Evolutionary conservation across 2,329 filamentous ascomycete genomes (phyloP).

Genomic region (Diplodia seriata): DNA sequence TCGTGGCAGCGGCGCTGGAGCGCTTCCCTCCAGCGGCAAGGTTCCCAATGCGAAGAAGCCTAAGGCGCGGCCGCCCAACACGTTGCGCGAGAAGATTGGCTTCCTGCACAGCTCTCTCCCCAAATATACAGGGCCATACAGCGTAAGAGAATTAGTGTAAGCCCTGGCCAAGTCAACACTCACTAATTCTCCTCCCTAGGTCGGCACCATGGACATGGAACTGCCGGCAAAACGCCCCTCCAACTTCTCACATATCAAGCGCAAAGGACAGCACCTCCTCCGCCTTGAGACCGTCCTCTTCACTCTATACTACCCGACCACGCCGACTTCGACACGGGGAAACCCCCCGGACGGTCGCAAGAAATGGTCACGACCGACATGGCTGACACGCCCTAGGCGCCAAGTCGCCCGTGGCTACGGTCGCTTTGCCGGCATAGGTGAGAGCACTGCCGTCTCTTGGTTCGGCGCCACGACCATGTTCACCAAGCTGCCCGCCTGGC

Average conservation of each 20-base stretch:
- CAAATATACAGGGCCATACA: conserved; percentile 61
- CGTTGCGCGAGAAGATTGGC: conserved; percentile 56
- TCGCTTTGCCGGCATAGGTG: conserved; percentile 63
- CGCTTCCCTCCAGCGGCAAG: conserved; percentile 11
- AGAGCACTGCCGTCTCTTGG: conserved; percentile 56
- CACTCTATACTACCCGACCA: conserved; percentile 70
- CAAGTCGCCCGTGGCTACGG: conserved; percentile 67
- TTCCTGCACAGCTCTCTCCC: conserved; percentile 56
- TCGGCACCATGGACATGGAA: conserved; percentile 63
- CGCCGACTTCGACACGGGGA: conserved; percentile 50
- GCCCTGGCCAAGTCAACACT: background rate
- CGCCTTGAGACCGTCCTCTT: conserved; percentile 67
- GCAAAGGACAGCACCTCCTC: conserved; percentile 56
- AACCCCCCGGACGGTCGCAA: conserved; percentile 50
- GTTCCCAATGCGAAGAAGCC: conserved; percentile 52
- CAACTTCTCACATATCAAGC: conserved; percentile 58
- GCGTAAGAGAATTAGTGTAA: conserved; percentile 35
- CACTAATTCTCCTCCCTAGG: conserved; percentile 34
- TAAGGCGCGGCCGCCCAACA: conserved; percentile 55
- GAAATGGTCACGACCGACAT: conserved; percentile 63
- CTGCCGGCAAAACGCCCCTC: conserved; percentile 56
- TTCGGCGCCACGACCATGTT: conserved; percentile 66
- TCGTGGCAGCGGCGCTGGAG: background rate
- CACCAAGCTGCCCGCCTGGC: conserved; percentile 69
- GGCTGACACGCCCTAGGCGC: conserved; percentile 66